Base-by-base conservation (phyloP, 139 green algal genomes). In the Chlorella vulgaris region DNA sequence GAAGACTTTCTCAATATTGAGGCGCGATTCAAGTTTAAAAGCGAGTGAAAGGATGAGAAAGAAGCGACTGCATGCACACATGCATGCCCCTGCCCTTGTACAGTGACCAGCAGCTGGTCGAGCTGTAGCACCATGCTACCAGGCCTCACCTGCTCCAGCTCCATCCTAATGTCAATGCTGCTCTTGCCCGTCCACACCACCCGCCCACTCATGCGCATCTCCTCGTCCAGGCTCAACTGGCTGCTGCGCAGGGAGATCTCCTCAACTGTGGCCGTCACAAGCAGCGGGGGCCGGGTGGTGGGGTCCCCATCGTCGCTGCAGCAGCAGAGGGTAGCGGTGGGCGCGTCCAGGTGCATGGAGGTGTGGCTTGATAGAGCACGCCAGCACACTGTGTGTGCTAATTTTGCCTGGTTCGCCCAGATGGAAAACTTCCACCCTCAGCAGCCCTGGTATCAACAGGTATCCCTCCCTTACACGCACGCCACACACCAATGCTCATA, bases 231-330 rank as follows among this genome's bases (percentile, higher is more conserved):
- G 7, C 22, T 69, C 7, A 79, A 38, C 7, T 51, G 73, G 15
- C 26, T 55, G 35, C 35, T 51, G 53, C 73, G 50, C 7, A 93
- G 77, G 1, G 83, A 28, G n/a, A 96, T 95, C 35, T 89, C 83
- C 62, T 96, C 93, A 51, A 96, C 92, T 4, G 89, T 77, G 3
- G 92, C 93, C 10, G 93, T 96, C 28, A 96, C 93, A 70, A 96
- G 88, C 77, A 94, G 82, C 0, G 93, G 93, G 6, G 88, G 78
- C 10, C 86, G 84, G 8, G 81, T 83, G 31, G 66, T 58, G 26
- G 81, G 61, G 31, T 84, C 53, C 3, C 55, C 87, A 36, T 85
- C 84, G 73, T 90, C 85, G 55, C 69, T 84, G 73, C 73, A n/a
- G 55, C 55, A n/a, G 55, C 55, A 28, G 55, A 65, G 15, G 21